These are phyloP conservation scores for Polyplosphaeria fusca DNA, from an alignment of 495 filamentous ascomycete species.

Conservation along the genomic window DNA sequence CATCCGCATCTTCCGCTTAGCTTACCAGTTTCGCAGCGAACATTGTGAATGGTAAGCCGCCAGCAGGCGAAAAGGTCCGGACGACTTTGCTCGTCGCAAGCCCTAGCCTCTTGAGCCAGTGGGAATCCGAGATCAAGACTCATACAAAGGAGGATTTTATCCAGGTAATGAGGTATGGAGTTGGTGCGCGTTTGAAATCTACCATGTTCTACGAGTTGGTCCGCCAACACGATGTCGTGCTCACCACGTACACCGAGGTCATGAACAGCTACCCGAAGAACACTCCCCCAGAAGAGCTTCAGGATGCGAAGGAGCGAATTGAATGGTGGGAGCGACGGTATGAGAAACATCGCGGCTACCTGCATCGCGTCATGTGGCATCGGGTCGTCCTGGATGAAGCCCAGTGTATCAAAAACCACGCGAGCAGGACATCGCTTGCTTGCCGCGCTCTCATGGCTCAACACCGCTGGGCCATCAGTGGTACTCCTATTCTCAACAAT, in stretches of 20 bases:
- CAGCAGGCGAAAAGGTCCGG: conserved; percentile 25
- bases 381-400: conserved; percentile 62
- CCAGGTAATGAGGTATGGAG: conserved; percentile 21
- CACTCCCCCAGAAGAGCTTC: conserved; percentile 33
- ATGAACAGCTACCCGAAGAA: conserved; percentile 48
- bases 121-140: conserved; percentile 41
- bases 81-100: conserved; percentile 54
- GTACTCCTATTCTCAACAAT: conserved; percentile 59
- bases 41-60: conserved; percentile 35
- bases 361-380: conserved; percentile 53
- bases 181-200: conserved; percentile 12
- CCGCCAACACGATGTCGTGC: conserved; percentile 26
- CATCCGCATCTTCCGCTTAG: background rate
- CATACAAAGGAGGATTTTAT: conserved; percentile 36
- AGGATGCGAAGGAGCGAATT: conserved; percentile 34
- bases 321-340: conserved; percentile 43
- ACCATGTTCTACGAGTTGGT: conserved; percentile 16
- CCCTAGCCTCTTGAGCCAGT: conserved; percentile 46
- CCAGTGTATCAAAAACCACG: conserved; percentile 61
- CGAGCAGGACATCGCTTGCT: conserved; percentile 48
- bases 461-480: conserved; percentile 59
- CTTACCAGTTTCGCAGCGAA: conserved; percentile 24
- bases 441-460: conserved; percentile 52
- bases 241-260: conserved; percentile 57
- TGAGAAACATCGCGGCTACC: conserved; percentile 38